Evolutionary conservation across 1,284 basidiomycete genomes (phyloP).

Genomic region (Neonothopanus nambi): DNA sequence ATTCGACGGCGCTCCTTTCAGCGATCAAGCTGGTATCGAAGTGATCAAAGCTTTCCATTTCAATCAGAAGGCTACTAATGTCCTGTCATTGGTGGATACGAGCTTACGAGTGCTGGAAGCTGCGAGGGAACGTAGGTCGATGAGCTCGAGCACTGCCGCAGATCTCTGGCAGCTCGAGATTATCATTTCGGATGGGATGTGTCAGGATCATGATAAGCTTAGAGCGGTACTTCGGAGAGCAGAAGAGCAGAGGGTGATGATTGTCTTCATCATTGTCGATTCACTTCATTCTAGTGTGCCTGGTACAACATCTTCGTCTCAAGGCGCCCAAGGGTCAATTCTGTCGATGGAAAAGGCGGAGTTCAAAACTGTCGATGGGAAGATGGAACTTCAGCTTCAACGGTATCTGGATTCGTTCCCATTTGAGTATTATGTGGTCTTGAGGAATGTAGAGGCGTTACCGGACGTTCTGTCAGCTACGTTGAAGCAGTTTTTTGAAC

Average conservation of each 20-base stretch:
- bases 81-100: conserved; percentile 82
- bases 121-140: conserved; percentile 67
- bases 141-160: conserved; percentile 61
- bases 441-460: conserved; percentile 88
- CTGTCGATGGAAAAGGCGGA: conserved; percentile 91
- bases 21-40: conserved; percentile 76
- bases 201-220: conserved; percentile 91
- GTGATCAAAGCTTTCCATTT: conserved; percentile 89
- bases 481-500: conserved; percentile 89
- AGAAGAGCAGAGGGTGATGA: conserved; percentile 89
- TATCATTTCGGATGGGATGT: conserved; percentile 98
- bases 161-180: conserved; percentile 98
- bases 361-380: conserved; percentile 84
- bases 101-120: conserved; percentile 78
- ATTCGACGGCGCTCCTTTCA: conserved; percentile 79
- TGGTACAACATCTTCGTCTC: conserved; percentile 20
- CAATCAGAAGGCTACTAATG: conserved; percentile 90
- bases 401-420: conserved; percentile 97
- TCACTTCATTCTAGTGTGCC: conserved; percentile 61
- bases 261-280: conserved; percentile 97
- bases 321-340: conserved; percentile 69
- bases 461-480: conserved; percentile 93
- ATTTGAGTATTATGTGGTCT: conserved; percentile 96
- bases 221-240: conserved; percentile 83
- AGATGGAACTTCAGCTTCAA: conserved; percentile 86